A percentile compares a stretch with the other conserved stretches of the same genome.
phyloP scores from a whole-genome alignment of 108 stramenopile genomes.

The Nitzschia inconspicua region DNA sequence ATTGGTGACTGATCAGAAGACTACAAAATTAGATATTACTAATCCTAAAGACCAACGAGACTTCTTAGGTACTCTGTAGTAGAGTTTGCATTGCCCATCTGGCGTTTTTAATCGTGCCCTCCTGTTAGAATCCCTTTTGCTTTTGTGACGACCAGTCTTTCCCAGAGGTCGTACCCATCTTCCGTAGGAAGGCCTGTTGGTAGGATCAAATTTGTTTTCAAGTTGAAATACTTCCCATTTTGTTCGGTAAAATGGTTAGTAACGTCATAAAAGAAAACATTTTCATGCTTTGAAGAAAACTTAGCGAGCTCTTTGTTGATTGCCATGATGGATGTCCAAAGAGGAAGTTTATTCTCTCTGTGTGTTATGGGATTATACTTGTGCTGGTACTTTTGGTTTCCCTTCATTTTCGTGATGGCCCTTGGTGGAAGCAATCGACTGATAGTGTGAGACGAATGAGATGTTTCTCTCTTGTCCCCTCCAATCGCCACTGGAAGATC shows the following conservation, averaged over 20 bases:
- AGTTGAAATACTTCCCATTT: conserved; percentile 26
- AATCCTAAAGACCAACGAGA: too few relatives aligned
- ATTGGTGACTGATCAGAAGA: too few relatives aligned
- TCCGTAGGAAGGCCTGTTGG: conserved; percentile 67
- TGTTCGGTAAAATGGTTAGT: conserved; percentile 57
- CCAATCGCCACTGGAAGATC: not conserved
- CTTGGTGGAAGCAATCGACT: too few relatives aligned
- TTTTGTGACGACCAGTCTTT: conserved; percentile 30
- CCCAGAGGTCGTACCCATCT: conserved; percentile 65
- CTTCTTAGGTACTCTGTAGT: too few relatives aligned
- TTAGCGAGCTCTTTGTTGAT: conserved; percentile 66
- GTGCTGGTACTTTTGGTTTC: conserved; percentile 15
- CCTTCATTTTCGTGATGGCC: not conserved
- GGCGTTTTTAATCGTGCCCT: too few relatives aligned
- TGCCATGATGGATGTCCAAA: conserved; percentile 71
- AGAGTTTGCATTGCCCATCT: too few relatives aligned
- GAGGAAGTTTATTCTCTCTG: conserved; percentile 39
- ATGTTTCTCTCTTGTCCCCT: too few relatives aligned
- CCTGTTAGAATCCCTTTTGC: conserved; percentile 11
- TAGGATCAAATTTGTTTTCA: conserved; percentile 53
- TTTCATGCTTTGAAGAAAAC: conserved; percentile 46
- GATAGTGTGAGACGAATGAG: too few relatives aligned
- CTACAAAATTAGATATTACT: too few relatives aligned
- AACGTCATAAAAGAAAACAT: conserved; percentile 77
- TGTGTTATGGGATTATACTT: conserved; percentile 22